These are phyloP conservation scores for Microstroma glucosiphilum DNA, from an alignment of 1,284 basidiomycete species.

Conservation along the genomic window DNA sequence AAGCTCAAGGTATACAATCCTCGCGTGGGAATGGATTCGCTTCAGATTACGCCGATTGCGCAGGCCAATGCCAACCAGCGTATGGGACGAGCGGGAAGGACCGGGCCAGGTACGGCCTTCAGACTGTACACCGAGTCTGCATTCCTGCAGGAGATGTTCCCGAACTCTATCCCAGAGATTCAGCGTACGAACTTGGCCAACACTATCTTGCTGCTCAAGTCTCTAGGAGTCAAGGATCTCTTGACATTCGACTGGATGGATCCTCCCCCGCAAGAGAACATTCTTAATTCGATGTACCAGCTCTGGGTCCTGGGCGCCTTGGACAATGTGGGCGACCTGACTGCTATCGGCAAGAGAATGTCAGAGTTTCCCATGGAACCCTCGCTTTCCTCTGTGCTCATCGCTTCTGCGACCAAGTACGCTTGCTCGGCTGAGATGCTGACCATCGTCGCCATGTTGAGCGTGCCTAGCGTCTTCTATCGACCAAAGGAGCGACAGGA, in stretches of 20 bases:
- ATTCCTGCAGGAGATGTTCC: constrained; percentile 88
- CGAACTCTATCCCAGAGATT: constrained; percentile 95
- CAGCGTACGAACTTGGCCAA: constrained; percentile 95
- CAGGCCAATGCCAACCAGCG: constrained; percentile 96
- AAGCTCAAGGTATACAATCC: constrained; percentile 99
- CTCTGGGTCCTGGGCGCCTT: constrained; percentile 96
- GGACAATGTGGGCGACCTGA: constrained; percentile 95
- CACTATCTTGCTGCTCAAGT: constrained; percentile 90
- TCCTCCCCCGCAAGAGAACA: constrained; percentile 65
- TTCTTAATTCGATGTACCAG: constrained; percentile 89
- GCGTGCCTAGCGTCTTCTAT: constrained; percentile 87
- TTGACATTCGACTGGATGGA: constrained; percentile 99
- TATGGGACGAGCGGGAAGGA: constrained; percentile 90
- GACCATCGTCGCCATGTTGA: constrained; percentile 97
- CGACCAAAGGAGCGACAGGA: constrained; percentile 90
- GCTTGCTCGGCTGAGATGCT: constrained; percentile 90
- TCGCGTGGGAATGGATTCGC: constrained; percentile 96
- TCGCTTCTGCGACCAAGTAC: constrained; percentile 87
- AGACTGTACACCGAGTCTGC: constrained; percentile 95
- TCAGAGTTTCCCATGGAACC: constrained; percentile 73
- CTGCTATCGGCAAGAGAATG: constrained; percentile 87
- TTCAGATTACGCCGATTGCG: constrained; percentile 91
- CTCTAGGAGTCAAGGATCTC: constrained; percentile 85
- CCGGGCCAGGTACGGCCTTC: constrained; percentile 79
- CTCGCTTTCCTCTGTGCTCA: constrained; percentile 95